Base-by-base conservation (phyloP, 257 asterid genomes). In the Solanum sejunctum region DNA sequence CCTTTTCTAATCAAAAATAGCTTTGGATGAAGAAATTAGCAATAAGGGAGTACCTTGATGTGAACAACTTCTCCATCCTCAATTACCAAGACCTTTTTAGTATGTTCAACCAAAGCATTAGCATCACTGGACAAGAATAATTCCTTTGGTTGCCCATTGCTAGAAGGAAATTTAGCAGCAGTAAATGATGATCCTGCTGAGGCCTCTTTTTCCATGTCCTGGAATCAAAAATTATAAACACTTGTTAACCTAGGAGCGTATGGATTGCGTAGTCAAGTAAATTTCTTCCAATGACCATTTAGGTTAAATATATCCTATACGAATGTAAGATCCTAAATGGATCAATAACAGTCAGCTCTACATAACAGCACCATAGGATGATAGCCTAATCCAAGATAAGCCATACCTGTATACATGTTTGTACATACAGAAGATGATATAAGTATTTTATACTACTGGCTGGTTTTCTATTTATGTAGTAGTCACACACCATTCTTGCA, bases 11-110 rank as follows among this genome's bases (percentile, higher is more conserved):
- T 49, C 63, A 23, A 21, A 77, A 26, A 77, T 51, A 77, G 63
- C 63, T 51, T 15, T 6, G 15, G 36, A 75, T 49, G 43, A 60
- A 77, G 63, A 77, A 77, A 77, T 77, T 47, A 49, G 10, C 21
- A 45, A 39, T 61, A 32, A 82, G 8, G 51, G 83, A 67, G 81
- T 89, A 95, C 98, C 98, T 91, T 93, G 32, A 95, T 85, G 89
- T 95, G 98, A 92, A 95, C 94, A 87, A 95, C 96, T 87, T 95
- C 98, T 49, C 91, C 94, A 86, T 94, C 98, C 92, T 94, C 98
- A 86, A 93, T 90, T 84, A 95, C 94, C 91, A 95, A 90, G 84
- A 95, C 98, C 88, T 89, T 94, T 84, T 93, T 95, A 13, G 98
- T 95, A 92, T 95, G 98, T 88, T 95, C 98, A 87, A 95, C 97